Evolutionary conservation across 768 basidiomycete species (phyloP).

Genomic region (Lactarius hengduanensis): DNA sequence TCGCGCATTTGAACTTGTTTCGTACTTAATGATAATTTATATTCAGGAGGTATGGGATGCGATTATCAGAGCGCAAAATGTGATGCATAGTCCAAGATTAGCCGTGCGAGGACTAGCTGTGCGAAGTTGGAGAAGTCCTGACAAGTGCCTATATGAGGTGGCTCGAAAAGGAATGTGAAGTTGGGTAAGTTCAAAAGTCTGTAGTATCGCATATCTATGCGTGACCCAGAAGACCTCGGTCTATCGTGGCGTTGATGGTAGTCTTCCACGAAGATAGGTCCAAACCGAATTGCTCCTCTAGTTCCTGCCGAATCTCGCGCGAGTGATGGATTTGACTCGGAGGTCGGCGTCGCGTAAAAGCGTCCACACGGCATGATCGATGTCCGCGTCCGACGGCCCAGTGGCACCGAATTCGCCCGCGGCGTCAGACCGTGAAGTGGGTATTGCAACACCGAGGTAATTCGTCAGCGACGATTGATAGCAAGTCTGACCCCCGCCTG

Average conservation of each 20-base stretch:
- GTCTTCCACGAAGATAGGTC: constrained; percentile 70
- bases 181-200: not conserved
- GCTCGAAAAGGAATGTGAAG: not conserved
- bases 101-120: not conserved
- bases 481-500: constrained; percentile 42
- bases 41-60: constrained; percentile 20
- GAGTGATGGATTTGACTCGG: not conserved
- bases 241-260: constrained; percentile 76
- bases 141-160: not conserved
- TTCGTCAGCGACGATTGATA: constrained; percentile 58
- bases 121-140: not conserved
- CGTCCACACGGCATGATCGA: constrained; percentile 74
- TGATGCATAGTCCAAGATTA: constrained; percentile 28
- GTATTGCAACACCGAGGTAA: constrained; percentile 72
- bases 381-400: constrained; percentile 62
- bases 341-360: constrained; percentile 84
- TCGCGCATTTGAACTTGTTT: not conserved
- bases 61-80: constrained; percentile 24
- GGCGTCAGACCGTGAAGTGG: constrained; percentile 47
- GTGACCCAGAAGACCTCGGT: constrained; percentile 56
- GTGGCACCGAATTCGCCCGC: constrained; percentile 46
- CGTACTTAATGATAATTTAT: not conserved
- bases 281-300: constrained; percentile 81
- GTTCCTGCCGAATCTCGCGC: constrained; percentile 77
- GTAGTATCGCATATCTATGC: constrained; percentile 10